Conservation (phyloP, 2,329 filamentous ascomycete species). For the Aspergillus tamarii region DNA sequence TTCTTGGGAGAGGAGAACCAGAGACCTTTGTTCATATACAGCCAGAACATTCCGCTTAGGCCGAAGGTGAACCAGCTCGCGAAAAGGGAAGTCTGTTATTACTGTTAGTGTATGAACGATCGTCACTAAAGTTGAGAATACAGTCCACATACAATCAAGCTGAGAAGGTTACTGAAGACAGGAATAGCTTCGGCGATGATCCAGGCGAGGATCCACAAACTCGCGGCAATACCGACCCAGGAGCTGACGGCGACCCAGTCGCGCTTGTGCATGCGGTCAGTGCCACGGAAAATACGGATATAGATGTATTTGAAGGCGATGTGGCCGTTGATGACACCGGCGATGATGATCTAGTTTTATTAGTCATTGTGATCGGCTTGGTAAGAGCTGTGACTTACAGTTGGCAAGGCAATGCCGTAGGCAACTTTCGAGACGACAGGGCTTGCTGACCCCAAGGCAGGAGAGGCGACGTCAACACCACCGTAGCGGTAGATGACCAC, state of each 20-base stretch:
- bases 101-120: not conserved
- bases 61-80: slow-evolving; percentile 67
- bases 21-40: slow-evolving; percentile 39
- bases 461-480: slow-evolving; percentile 63
- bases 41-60: slow-evolving; percentile 42
- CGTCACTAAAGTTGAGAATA: not conserved
- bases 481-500: slow-evolving; percentile 70
- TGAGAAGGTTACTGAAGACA: slow-evolving; percentile 69
- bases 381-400: slow-evolving; percentile 38
- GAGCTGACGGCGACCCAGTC: slow-evolving; percentile 55
- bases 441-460: slow-evolving; percentile 67
- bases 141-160: slow-evolving; percentile 53
- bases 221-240: slow-evolving; percentile 62
- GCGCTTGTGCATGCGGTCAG: slow-evolving; percentile 57
- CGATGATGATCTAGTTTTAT: slow-evolving; percentile 61
- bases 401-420: slow-evolving; percentile 70
- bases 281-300: slow-evolving; percentile 63
- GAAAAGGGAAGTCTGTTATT: slow-evolving; percentile 57
- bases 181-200: slow-evolving; percentile 72
- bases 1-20: slow-evolving; percentile 37
- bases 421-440: slow-evolving; percentile 63
- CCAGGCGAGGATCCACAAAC: slow-evolving; percentile 65
- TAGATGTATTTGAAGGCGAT: slow-evolving; percentile 70
- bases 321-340: slow-evolving; percentile 71
- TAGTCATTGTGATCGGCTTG: not conserved